Base-by-base conservation (phyloP, 257 asterid species). In the Lantana camara region DNA sequence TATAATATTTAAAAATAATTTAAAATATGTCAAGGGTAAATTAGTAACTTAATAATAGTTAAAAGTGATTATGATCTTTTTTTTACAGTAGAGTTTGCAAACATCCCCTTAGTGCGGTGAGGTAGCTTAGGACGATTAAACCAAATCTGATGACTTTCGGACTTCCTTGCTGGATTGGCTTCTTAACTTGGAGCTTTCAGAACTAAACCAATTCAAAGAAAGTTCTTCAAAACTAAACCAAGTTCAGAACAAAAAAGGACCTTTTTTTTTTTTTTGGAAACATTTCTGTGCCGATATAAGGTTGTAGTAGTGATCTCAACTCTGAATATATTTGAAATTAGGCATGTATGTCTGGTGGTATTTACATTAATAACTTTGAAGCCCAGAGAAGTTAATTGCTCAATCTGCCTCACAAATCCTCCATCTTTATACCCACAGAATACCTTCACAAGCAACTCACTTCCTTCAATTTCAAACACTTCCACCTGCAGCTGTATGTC, bases 401-500 rank as follows among this genome's bases (percentile, higher is more conserved):
- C 85, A 81, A 78, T 68, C 32, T 78, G 66, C 77, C 83, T 82
- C 70, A 82, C 74, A 63, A 85, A 85, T 44, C 87, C 85, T 21
- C 92, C 89, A 49, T 74, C 23, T 68, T 82, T 82, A 67, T 82
- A 80, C 76, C 82, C 89, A 30, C 80, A 83, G 46, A 82, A 82
- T 58, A 82, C 83, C 72, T 80, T 82, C 50, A 85, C 78, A 48
- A 75, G 76, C 47, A 82, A 77, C 69, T 82, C 86, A 63, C 78
- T 82, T 54, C 85, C 85, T 60, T 79, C 83, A 37, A 85, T 73
- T 64, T 80, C 79, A 29, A 73, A 71, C 6, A 85, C 92, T 74
- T 85, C 89, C 68, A 85, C 89, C 72, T 80, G 92, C 58, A 86
- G 83, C 92, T 85, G 54, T 60, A 81, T 20, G 24, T 13, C 34